Conservation (phyloP, 768 basidiomycete species). For the Xerocomellus amylosporus region DNA sequence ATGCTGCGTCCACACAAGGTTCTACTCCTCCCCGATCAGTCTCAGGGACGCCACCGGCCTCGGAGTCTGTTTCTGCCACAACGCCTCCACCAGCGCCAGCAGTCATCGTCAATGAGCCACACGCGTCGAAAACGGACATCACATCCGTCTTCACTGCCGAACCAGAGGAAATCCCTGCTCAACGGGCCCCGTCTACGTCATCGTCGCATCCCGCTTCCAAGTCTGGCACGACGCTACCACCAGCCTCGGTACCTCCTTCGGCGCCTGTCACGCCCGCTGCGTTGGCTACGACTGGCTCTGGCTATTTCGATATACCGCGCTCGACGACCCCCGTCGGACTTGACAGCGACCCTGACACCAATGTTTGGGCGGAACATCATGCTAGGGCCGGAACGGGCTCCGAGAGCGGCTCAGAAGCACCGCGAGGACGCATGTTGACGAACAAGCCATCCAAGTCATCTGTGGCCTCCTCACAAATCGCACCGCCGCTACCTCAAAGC, state of each 20-base stretch:
- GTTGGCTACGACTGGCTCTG: background rate
- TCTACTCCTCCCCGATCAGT: slow-evolving; percentile 20
- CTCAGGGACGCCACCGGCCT: slow-evolving; percentile 19
- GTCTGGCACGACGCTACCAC: slow-evolving; percentile 15
- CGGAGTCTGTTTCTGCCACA: slow-evolving; percentile 16
- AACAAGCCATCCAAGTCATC: slow-evolving; percentile 25
- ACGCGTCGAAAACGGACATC: slow-evolving; percentile 37
- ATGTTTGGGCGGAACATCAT: slow-evolving; percentile 31
- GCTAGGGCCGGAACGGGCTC: slow-evolving; percentile 3
- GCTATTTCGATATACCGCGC: slow-evolving; percentile 29
- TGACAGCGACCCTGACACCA: slow-evolving; percentile 21
- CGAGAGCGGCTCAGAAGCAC: slow-evolving; percentile 20
- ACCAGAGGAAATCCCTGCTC: slow-evolving; percentile 35
- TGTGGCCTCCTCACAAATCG: slow-evolving; percentile 24
- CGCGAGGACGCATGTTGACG: slow-evolving; percentile 18
- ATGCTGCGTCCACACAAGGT: slow-evolving; percentile 13
- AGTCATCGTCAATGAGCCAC: slow-evolving; percentile 12
- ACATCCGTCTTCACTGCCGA: slow-evolving; percentile 49
- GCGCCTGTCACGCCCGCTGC: slow-evolving; percentile 26
- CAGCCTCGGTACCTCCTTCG: slow-evolving; percentile 18
- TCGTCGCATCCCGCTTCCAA: slow-evolving; percentile 19
- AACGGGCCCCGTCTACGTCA: slow-evolving; percentile 7
- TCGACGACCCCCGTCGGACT: slow-evolving; percentile 24
- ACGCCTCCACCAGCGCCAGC: slow-evolving; percentile 11
- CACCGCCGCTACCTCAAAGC: slow-evolving; percentile 17